A percentile compares a stretch with the other conserved stretches of the same genome.
These are phyloP conservation scores for Chaetothyriales sp. DNA, from an alignment of 2,329 filamentous ascomycete genomes.

Conservation along the genomic window DNA sequence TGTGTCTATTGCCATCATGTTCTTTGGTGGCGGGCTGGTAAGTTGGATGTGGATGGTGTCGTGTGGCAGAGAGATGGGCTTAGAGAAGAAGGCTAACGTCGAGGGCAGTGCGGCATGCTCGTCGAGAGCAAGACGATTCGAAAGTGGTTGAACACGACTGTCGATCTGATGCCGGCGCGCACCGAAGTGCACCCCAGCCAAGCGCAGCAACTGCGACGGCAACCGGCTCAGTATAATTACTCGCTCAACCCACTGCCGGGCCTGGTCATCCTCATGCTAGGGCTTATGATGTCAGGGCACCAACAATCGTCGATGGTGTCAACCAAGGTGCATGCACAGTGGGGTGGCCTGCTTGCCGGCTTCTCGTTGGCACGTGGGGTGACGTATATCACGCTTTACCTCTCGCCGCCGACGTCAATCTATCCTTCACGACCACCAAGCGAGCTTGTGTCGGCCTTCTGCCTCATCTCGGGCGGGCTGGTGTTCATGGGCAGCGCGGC, in stretches of 20 bases:
- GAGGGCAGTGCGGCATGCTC: slow-evolving; percentile 59
- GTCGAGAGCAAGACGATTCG: slow-evolving; percentile 62
- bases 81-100: slow-evolving; percentile 4
- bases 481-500: slow-evolving; percentile 84
- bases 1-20: slow-evolving; percentile 80
- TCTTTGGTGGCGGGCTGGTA: slow-evolving; percentile 81
- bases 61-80: background rate
- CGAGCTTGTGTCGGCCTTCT: slow-evolving; percentile 77
- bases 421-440: slow-evolving; percentile 76
- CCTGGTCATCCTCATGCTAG: slow-evolving; percentile 71
- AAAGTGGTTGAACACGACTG: slow-evolving; percentile 37
- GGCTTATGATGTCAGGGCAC: slow-evolving; percentile 91
- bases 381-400: slow-evolving; percentile 67
- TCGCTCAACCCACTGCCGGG: slow-evolving; percentile 82
- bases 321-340: slow-evolving; percentile 86
- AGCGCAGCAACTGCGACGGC: slow-evolving; percentile 37
- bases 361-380: slow-evolving; percentile 64
- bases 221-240: slow-evolving; percentile 55
- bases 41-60: slow-evolving; percentile 17
- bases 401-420: slow-evolving; percentile 67
- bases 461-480: slow-evolving; percentile 71
- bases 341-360: slow-evolving; percentile 72
- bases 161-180: slow-evolving; percentile 29
- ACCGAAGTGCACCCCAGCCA: slow-evolving; percentile 18
- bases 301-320: slow-evolving; percentile 72